Evolutionary conservation across 345 rosid genomes (phyloP), one percentile per base, ranked within the genome.

Genomic region (Pistacia atlantica): DNA sequence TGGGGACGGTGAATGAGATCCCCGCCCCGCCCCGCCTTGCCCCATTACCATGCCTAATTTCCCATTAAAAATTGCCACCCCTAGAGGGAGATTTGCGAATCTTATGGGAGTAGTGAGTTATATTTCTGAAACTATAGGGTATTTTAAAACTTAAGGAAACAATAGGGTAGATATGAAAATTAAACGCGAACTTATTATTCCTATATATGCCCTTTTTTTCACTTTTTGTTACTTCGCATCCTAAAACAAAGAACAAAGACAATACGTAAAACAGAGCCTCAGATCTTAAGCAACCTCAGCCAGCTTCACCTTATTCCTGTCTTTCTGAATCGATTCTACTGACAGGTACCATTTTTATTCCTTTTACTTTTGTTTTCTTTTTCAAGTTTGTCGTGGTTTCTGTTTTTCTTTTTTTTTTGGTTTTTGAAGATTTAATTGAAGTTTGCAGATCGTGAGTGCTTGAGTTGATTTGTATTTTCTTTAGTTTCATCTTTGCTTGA

Each of bases 251-350:
- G 54, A 20, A 37, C 52, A 8, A 28, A 9, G 54, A 25, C 63
- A 46, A 61, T 28, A 42, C 1, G 46, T 42, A 1, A 31, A 31
- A 31, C 33, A 31, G 33, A 31, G 18, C 12, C 60, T 62, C 68
- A 18, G 68, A 49, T 73, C 76, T 61, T 73, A 62, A 73, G 60
- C 69, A 62, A 49, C 16, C 67, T 11, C 28, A 28, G 14, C 56
- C 67, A 7, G 3, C 10, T 13, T 8, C 31, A 42, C 20, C 25
- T 28, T 14, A 11, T 14, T 69, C 9, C 14, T 31, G 14, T n/a
- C 65, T 42, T 11, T 70, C 28, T 20, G 61, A 17, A 46, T 70
- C 45, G 1, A 52, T 16, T 61, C 11, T 11, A 25, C 33, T 5
- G 6, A 1, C 28, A 18, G 76, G 76, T 73, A 33, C 55, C 2